Evolutionary conservation across 2,329 filamentous ascomycete species (phyloP).

Genomic region (Apiospora marii): DNA sequence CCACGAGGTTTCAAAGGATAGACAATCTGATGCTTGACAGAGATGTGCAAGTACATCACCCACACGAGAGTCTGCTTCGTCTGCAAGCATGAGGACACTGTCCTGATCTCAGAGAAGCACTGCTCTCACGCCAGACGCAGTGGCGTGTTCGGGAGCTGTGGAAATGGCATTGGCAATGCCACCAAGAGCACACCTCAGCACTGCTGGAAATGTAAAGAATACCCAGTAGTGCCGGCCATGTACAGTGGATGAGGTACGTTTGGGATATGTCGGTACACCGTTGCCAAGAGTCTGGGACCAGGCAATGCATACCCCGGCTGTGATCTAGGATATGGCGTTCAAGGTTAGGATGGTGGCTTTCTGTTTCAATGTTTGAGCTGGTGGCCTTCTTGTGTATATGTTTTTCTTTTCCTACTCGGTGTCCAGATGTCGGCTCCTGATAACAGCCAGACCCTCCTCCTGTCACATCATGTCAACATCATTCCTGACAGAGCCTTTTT

Average conservation of each 20-base stretch:
- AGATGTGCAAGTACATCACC: constrained; percentile 51
- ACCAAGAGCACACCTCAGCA: constrained; percentile 42
- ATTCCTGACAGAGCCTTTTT: not conserved
- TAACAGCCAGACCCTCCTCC: not conserved
- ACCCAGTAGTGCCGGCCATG: not conserved
- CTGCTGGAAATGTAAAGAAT: constrained; percentile 50
- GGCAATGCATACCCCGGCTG: not conserved
- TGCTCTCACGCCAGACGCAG: constrained; percentile 43
- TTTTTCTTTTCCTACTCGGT: not conserved
- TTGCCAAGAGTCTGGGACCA: not conserved
- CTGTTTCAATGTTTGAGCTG: not conserved
- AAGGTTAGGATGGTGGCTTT: not conserved
- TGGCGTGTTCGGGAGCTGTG: constrained; percentile 50
- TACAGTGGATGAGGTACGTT: not conserved
- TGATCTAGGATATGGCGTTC: not conserved
- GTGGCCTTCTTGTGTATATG: not conserved
- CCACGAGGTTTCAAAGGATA: not conserved
- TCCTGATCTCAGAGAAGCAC: constrained; percentile 50
- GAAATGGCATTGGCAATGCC: constrained; percentile 42
- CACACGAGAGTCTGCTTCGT: constrained; percentile 47
- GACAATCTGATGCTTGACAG: constrained; percentile 27
- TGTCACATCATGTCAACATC: not conserved
- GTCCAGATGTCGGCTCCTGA: not conserved
- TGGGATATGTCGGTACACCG: not conserved
- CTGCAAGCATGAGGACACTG: constrained; percentile 48